phyloP scores from a whole-genome alignment of 139 green algal genomes.

The Ostreobium quekettii region DNA sequence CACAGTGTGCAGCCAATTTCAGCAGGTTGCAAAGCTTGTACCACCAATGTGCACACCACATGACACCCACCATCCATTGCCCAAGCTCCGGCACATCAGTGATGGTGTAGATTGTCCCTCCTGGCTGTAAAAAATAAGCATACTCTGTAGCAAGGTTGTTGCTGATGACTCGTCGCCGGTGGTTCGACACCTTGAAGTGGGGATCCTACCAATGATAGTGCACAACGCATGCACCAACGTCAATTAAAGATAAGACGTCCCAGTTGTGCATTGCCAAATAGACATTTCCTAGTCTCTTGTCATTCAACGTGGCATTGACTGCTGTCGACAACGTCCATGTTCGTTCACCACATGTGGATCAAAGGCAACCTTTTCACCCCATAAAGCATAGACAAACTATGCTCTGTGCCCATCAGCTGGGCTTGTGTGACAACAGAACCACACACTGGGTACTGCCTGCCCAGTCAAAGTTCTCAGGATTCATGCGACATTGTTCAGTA shows the following conservation, averaged over 20 bases:
- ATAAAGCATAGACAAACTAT: background rate
- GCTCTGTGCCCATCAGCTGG: background rate
- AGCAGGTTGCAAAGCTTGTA: too few species aligned
- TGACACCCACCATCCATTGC: conserved; percentile 59
- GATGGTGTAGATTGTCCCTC: conserved; percentile 84
- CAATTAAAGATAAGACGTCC: too few species aligned
- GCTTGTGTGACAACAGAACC: background rate
- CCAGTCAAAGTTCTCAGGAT: background rate
- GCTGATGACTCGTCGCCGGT: conserved; percentile 85
- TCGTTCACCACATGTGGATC: background rate
- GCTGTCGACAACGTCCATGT: background rate
- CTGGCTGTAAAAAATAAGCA: conserved; percentile 74
- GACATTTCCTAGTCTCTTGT: too few species aligned
- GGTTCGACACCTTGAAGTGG: conserved; percentile 76
- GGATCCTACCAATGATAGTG: conserved; percentile 55
- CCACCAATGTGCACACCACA: too few species aligned
- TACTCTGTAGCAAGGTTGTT: conserved; percentile 84
- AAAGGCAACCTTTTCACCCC: background rate
- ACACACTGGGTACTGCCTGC: background rate
- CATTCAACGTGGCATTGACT: too few species aligned
- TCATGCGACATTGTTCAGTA: background rate
- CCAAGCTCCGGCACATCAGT: conserved; percentile 84
- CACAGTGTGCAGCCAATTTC: background rate
- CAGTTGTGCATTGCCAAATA: too few species aligned
- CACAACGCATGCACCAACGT: conserved; percentile 7